These are phyloP conservation scores for Myriosclerotinia scirpicola DNA, from an alignment of 2,329 filamentous ascomycete genomes.

Conservation along the genomic window DNA sequence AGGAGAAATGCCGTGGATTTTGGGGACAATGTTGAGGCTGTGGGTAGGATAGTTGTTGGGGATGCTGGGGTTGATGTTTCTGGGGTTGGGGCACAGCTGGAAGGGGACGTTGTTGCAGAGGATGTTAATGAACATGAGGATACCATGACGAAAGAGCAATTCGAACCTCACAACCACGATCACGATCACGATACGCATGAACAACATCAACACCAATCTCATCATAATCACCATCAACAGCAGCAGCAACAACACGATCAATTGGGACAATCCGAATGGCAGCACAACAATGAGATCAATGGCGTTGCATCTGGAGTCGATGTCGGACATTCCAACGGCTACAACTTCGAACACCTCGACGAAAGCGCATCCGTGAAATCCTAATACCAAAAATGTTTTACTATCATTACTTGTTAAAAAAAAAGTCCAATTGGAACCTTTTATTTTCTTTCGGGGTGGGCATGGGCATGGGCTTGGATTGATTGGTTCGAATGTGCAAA, in stretches of 20 bases:
- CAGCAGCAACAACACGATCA: neutral
- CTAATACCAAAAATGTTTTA: neutral
- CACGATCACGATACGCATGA: slow-evolving; percentile 6
- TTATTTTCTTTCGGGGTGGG: neutral
- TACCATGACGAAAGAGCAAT: neutral
- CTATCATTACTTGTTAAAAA: slow-evolving; percentile 6
- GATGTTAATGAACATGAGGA: slow-evolving; percentile 1
- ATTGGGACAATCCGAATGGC: slow-evolving; percentile 12
- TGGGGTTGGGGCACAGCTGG: neutral
- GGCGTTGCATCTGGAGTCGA: neutral
- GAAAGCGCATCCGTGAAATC: slow-evolving; percentile 21
- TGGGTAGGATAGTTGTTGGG: neutral
- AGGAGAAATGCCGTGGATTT: slow-evolving; percentile 8
- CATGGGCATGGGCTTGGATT: neutral
- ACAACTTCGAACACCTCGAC: slow-evolving; percentile 20
- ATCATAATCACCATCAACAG: neutral
- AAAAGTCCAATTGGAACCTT: neutral
- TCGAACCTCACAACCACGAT: slow-evolving; percentile 4
- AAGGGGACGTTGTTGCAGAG: neutral
- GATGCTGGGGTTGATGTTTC: neutral
- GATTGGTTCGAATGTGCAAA: slow-evolving; percentile 2
- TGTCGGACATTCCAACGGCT: neutral
- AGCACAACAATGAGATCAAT: neutral
- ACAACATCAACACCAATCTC: neutral
- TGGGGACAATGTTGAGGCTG: neutral